Evolutionary conservation across 2,329 filamentous ascomycete species (phyloP), one percentile per base, ranked within the genome.

Genomic region (Claviceps citrina): DNA sequence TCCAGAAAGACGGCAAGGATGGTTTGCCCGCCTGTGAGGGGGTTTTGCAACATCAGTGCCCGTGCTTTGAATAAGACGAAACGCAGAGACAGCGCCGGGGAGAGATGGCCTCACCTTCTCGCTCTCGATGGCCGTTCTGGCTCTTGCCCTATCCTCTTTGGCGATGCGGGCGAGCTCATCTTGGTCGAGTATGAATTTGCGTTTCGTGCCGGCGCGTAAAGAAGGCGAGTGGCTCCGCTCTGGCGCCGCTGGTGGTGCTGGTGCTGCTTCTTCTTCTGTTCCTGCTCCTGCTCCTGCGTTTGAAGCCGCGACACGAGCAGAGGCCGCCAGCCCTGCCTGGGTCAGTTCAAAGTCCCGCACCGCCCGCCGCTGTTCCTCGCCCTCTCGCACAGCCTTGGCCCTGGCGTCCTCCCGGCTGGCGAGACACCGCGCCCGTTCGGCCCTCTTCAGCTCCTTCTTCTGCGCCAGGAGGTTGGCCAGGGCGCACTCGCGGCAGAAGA

Each of bases 401-500:
- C 82, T 79, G 4, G 69, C 67, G 6, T 69, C 65, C 20, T 86
- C 81, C 40, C 71, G 68, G 45, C 70, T 66, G 22, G 75, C 71
- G 24, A 70, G 64, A 47, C 79, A 76, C 16, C 73, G 67, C 18
- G 73, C 69, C 49, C 75, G 81, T 44, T 84, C 83, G 2, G 83
- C 55, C 0, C 91, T 75, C 57, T 86, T 91, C 47, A 93, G 87
- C 55, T 96, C 91, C 62, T 87, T 83, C 50, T 84, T 80, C 60
- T 98, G 89, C 1, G 85, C 73, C 1, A 96, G 69, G n/a, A 98
- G 77, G 52, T 96, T 94, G 49, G 69, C 78, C 39, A 96, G 74
- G 7, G 86, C 87, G 63, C 89, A 98, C 64, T 96, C 91, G 50
- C 85, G 78, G 59, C 89, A 98, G 65, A 96, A 96, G 12, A 98